Evolutionary conservation across 257 asterid genomes (phyloP), one percentile per base, ranked within the genome.

Genomic region (Salvia splendens): DNA sequence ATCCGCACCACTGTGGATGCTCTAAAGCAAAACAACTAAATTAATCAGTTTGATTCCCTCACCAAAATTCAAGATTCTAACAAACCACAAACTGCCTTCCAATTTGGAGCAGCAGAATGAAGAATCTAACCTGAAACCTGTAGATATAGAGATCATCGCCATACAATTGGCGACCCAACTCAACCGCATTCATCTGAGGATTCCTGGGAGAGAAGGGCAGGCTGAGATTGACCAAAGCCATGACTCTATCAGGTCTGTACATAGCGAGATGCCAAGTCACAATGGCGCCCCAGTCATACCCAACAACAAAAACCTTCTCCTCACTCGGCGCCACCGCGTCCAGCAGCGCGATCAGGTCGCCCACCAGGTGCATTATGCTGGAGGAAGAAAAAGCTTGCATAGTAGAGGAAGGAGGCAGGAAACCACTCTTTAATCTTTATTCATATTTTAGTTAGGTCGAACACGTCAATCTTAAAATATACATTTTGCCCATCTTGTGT

Each of bases 241-340:
- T 85, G 38, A 89, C 86, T 67, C 77, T 77, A 72, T 87, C 89
- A 43, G 95, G 92, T 70, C 94, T 77, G 50, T 61, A 87, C 83
- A 85, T 48, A 77, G 89, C 78, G 72, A 90, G 45, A 12, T 76
- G 77, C 96, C 96, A 90, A 8, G 95, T 85, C 38, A 87, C 40
- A 3, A 4, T 0, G 14, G 97, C 96, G 16, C 97, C 97, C 96
- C 88, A 90, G 76, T 90, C 96, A 77, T 87, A 95, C 30, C 92
- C 97, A 3, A 90, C 96, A 33, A 90, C 90, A 77, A 87, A 87
- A 73, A 87, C 95, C 78, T 84, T 72, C 0, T 67, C 87, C 28
- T 64, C 89, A 17, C 66, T 17, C 14, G 81, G 74, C 12, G 84
- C 79, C 12, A 90, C 54, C 12, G 81, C 85, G 41, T 83, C 85